Base-by-base conservation (phyloP, 2,329 filamentous ascomycete species). In the Fusarium drepaniforme region DNA sequence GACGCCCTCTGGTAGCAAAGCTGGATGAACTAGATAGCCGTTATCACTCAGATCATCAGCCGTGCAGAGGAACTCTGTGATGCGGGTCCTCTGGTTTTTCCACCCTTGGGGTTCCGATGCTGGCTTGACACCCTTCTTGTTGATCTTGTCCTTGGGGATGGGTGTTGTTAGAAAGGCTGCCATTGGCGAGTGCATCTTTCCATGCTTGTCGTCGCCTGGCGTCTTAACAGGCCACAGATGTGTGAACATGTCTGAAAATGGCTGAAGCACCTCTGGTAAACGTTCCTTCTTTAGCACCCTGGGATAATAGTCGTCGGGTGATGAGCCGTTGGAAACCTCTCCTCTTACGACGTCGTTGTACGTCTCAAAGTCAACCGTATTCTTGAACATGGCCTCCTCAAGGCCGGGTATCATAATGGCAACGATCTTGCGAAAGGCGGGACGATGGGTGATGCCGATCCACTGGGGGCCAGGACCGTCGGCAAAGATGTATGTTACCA, bases 391-490 rank as follows among this genome's bases (percentile, higher is more conserved):
- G 72, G 91, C 93, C 79, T 94, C 90, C 81, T 98, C 96, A 28
- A 99, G 85, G 0, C 97, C 97, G 13, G 97, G 97, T 13, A 98
- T 92, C 93, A 98, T 96, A 75, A 99, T 86, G 46, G 94, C 90
- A 35, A 98, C 96, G 35, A 97, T 93, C 84, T 97, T 97, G 73
- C 90, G 86, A 77, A 93, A 91, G 68, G 91, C 87, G 8, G 90
- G 88, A 56, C 92, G 87, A 78, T 93, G 88, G 69, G 86, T 86
- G 59, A 93, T 87, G 53, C 88, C 87, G 53, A 93, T 86, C 90
- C 92, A 93, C 76, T 92, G 89, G 16, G 92, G 92, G 3, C 89
- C 88, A 2, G 87, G 80, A 15, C 91, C 91, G 79, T 93, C 91
- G 71, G 92, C 90, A 68, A 93, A 90, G 68, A 93, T 87, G 81